phyloP scores from a whole-genome alignment of 176 grass and related monocot species.

The Cenchrus purpureus region DNA sequence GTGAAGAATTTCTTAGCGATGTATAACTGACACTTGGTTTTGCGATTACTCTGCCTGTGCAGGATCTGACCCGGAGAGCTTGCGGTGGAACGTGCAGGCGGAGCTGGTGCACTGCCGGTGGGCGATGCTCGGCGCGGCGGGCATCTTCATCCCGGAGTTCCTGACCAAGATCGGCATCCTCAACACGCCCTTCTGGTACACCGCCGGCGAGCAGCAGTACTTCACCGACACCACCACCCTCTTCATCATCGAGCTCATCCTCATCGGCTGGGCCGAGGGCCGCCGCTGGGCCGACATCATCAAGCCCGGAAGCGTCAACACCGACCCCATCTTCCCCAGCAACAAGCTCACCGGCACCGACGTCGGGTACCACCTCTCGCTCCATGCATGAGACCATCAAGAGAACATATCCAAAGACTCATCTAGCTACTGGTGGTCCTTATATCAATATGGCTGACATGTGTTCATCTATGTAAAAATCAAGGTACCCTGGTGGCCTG shows the following conservation, averaged over 20 bases:
- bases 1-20: too few relatives aligned
- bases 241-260: slow-evolving; percentile 87
- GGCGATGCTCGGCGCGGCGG: slow-evolving; percentile 94
- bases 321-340: slow-evolving; percentile 84
- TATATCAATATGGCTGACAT: not conserved
- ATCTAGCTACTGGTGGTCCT: not conserved
- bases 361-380: slow-evolving; percentile 53
- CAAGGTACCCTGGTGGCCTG: slow-evolving; percentile 81
- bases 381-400: not conserved
- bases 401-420: not conserved
- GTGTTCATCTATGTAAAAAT: not conserved
- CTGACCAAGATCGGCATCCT: slow-evolving; percentile 91
- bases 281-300: slow-evolving; percentile 93
- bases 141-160: slow-evolving; percentile 95
- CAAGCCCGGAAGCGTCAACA: slow-evolving; percentile 91
- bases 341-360: slow-evolving; percentile 98
- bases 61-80: slow-evolving; percentile 93
- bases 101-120: slow-evolving; percentile 98
- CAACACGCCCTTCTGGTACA: slow-evolving; percentile 94
- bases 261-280: slow-evolving; percentile 95
- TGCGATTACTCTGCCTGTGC: not conserved
- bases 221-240: slow-evolving; percentile 98
- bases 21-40: not conserved
- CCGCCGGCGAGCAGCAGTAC: slow-evolving; percentile 76
- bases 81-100: slow-evolving; percentile 83